Evolutionary conservation across 768 basidiomycete species (phyloP).

Genomic region (Calocybe cyanea): DNA sequence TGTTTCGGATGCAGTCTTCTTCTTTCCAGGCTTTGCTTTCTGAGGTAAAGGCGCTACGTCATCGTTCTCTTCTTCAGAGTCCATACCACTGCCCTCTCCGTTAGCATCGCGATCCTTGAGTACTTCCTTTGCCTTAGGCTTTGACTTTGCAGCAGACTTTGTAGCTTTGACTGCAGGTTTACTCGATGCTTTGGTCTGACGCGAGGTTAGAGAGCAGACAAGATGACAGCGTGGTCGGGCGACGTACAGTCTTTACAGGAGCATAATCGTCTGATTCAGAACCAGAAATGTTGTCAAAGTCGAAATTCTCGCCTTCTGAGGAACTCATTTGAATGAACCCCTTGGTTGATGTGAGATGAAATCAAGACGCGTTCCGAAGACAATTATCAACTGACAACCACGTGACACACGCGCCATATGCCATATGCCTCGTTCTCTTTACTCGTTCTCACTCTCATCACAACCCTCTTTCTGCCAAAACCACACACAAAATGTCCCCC

Average conservation of each 20-base stretch:
- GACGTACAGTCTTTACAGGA: constrained; percentile 54
- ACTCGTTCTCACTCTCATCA: background rate
- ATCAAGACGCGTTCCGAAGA: constrained; percentile 6
- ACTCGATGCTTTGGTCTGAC: constrained; percentile 25
- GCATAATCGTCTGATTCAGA: constrained; percentile 64
- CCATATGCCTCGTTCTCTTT: too few relatives aligned
- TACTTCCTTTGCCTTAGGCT: constrained; percentile 66
- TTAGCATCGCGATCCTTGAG: constrained; percentile 66
- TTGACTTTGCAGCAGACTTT: constrained; percentile 47
- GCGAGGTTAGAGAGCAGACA: constrained; percentile 2
- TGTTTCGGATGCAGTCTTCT: constrained; percentile 88
- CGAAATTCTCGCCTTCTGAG: constrained; percentile 68
- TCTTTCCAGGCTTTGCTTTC: constrained; percentile 42
- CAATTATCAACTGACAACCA: constrained; percentile 8
- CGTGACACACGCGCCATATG: constrained; percentile 14
- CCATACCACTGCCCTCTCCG: constrained; percentile 43
- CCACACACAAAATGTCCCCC: background rate
- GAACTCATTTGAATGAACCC: constrained; percentile 53
- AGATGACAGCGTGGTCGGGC: constrained; percentile 3
- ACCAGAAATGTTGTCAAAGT: constrained; percentile 52
- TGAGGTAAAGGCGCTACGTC: constrained; percentile 23
- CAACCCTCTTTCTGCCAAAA: background rate
- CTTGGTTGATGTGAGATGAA: background rate
- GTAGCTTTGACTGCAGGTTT: constrained; percentile 38
- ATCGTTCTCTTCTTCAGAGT: constrained; percentile 38